These are phyloP conservation scores for Cercophora sp. DNA, from an alignment of 495 filamentous ascomycete species.

Conservation along the genomic window DNA sequence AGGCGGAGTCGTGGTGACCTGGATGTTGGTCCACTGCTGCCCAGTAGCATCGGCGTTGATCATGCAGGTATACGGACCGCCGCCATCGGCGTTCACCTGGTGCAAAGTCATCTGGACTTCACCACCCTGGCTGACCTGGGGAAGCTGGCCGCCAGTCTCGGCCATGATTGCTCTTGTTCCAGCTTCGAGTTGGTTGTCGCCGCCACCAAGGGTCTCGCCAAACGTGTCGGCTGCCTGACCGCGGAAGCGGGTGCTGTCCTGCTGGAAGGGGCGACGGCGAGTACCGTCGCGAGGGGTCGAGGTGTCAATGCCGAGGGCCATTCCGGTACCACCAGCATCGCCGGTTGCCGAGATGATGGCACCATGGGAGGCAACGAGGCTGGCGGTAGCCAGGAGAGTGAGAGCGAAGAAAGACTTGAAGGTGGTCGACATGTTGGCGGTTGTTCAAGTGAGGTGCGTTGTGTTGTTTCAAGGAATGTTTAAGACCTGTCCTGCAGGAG, in stretches of 20 bases:
- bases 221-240: constrained; percentile 39
- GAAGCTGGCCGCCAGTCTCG: constrained; percentile 42
- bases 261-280: constrained; percentile 49
- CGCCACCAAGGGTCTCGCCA: constrained; percentile 39
- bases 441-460: constrained; percentile 23
- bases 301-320: constrained; percentile 44
- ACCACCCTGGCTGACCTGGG: constrained; percentile 46
- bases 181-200: constrained; percentile 45
- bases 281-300: constrained; percentile 51
- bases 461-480: constrained; percentile 7
- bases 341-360: constrained; percentile 47
- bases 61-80: constrained; percentile 45
- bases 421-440: constrained; percentile 6
- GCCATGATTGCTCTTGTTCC: constrained; percentile 45
- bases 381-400: constrained; percentile 27
- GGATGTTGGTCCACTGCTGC: constrained; percentile 36
- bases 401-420: constrained; percentile 28
- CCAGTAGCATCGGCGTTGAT: constrained; percentile 48
- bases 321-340: constrained; percentile 46
- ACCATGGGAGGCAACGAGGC: constrained; percentile 43
- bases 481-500: constrained; percentile 33
- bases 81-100: constrained; percentile 49
- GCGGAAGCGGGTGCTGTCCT: constrained; percentile 50
- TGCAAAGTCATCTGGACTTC: constrained; percentile 49
- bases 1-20: constrained; percentile 34